These are phyloP conservation scores for Pichia sporocuriosa DNA, from an alignment of 805 yeast genomes.

Conservation along the genomic window DNA sequence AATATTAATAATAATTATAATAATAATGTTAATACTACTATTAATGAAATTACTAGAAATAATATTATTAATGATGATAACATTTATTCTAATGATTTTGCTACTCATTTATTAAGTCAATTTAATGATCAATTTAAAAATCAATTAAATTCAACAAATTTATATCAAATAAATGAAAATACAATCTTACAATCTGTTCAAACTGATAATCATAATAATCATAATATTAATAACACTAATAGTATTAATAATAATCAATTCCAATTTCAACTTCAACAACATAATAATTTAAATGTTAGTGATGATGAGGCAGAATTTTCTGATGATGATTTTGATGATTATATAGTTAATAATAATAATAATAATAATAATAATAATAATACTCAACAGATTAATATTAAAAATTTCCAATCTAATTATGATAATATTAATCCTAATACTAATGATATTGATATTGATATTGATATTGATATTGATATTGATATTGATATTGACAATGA, in stretches of 20 bases:
- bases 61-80: neutral
- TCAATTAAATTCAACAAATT: slow-evolving; percentile 2
- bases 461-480: slow-evolving; percentile 5
- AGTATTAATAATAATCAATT: neutral
- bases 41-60: neutral
- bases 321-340: slow-evolving; percentile 8
- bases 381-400: neutral
- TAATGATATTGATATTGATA: no score
- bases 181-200: no score
- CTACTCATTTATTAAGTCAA: neutral
- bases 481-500: neutral
- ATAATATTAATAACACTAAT: no score
- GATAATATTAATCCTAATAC: no score
- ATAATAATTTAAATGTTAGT: slow-evolving; percentile 1
- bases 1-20: neutral
- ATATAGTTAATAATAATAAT: neutral
- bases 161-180: neutral
- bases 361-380: neutral
- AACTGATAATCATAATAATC: neutral
- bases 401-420: no score
- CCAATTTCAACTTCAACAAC: neutral
- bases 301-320: slow-evolving; percentile 10
- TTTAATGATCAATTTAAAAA: slow-evolving; percentile 4
- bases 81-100: neutral
- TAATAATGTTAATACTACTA: neutral